Percentiles rank a stretch among this genome's conserved stretches.
phyloP scores from a whole-genome alignment of 2,329 filamentous ascomycete genomes.

The Apiospora koreana region DNA sequence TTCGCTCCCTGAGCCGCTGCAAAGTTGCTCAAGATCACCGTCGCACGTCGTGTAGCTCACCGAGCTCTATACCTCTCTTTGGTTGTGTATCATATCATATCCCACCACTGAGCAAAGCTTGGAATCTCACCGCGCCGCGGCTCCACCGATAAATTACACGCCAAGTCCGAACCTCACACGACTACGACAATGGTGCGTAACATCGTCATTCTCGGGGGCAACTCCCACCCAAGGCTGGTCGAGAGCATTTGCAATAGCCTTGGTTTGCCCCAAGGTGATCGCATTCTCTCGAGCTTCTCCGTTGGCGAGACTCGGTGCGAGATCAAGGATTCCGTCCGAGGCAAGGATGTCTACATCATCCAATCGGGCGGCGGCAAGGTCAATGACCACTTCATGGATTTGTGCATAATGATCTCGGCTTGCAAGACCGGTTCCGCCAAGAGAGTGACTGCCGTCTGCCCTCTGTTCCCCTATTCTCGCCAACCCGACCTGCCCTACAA shows the following conservation, averaged over 20 bases:
- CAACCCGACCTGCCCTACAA: conserved; percentile 97
- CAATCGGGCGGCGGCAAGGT: conserved; percentile 90
- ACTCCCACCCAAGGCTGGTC: conserved; percentile 86
- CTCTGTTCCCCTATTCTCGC: conserved; percentile 93
- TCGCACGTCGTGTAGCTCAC: not conserved
- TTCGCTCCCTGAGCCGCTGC: not conserved
- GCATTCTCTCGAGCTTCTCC: conserved; percentile 88
- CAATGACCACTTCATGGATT: conserved; percentile 95
- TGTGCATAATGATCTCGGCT: conserved; percentile 97
- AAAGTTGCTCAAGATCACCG: not conserved
- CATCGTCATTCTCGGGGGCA: conserved; percentile 90
- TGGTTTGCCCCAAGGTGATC: conserved; percentile 81
- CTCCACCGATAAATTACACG: not conserved
- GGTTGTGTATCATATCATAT: not conserved
- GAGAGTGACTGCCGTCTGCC: conserved; percentile 90
- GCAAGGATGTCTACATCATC: conserved; percentile 98
- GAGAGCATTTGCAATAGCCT: conserved; percentile 87
- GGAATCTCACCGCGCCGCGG: not conserved
- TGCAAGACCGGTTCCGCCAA: conserved; percentile 94
- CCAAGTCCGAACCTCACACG: conserved; percentile 38
- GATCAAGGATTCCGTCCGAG: conserved; percentile 93
- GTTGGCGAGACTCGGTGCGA: conserved; percentile 94
- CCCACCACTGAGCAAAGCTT: not conserved
- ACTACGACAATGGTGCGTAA: conserved; percentile 78
- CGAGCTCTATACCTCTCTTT: not conserved